phyloP scores from a whole-genome alignment of 1,284 basidiomycete species.

The Hemileia vastatrix region DNA sequence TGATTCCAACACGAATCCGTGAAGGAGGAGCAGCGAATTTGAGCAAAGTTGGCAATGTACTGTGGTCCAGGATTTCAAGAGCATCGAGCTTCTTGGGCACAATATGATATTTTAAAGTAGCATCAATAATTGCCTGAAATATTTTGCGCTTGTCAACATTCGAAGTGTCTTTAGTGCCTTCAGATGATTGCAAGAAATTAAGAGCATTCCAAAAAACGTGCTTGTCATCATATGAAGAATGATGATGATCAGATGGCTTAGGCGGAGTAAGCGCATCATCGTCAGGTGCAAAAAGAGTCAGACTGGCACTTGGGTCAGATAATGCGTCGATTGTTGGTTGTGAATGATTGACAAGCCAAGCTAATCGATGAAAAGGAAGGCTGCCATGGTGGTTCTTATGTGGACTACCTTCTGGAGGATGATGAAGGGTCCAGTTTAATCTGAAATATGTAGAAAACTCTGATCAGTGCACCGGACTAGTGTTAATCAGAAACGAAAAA shows the following conservation, averaged over 20 bases:
- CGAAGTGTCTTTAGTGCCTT: neutral
- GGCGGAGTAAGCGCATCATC: slow-evolving; percentile 34
- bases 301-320: neutral
- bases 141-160: slow-evolving; percentile 10
- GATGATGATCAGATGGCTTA: slow-evolving; percentile 8
- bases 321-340: slow-evolving; percentile 1
- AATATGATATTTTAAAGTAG: slow-evolving; percentile 8
- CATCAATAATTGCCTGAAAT: neutral
- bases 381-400: slow-evolving; percentile 15
- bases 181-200: slow-evolving; percentile 22
- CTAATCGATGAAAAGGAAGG: slow-evolving; percentile 32
- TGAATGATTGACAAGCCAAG: slow-evolving; percentile 31
- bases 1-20: slow-evolving; percentile 5
- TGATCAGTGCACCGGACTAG: too few species aligned
- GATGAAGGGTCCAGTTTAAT: slow-evolving; percentile 6
- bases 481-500: too few species aligned
- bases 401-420: slow-evolving; percentile 1
- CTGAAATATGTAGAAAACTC: too few species aligned
- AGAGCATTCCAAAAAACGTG: slow-evolving; percentile 20
- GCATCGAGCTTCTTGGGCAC: slow-evolving; percentile 1
- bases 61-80: slow-evolving; percentile 2
- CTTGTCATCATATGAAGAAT: neutral
- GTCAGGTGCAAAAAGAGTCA: slow-evolving; percentile 36
- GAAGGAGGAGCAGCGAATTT: neutral
- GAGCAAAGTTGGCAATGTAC: slow-evolving; percentile 1